Evolutionary conservation across 768 basidiomycete species (phyloP).

Genomic region (Trametes elegans): DNA sequence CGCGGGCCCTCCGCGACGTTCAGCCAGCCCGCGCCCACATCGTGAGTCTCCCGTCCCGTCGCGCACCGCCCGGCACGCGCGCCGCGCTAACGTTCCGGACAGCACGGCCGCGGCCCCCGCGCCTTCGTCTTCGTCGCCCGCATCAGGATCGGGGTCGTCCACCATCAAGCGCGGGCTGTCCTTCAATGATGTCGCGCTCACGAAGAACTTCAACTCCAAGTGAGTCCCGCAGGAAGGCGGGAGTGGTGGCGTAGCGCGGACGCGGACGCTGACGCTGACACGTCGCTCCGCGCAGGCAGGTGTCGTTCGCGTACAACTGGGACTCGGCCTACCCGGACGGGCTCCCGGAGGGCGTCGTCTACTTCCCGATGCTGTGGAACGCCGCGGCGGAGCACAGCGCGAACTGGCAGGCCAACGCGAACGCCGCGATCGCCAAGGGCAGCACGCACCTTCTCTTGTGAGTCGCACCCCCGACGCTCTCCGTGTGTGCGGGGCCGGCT

Average conservation of each 20-base stretch:
- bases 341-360: constrained; percentile 21
- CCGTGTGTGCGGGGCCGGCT: neutral
- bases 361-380: constrained; percentile 31
- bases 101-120: constrained; percentile 9
- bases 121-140: neutral
- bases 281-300: constrained; percentile 23
- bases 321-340: constrained; percentile 15
- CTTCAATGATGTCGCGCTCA: constrained; percentile 27
- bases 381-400: constrained; percentile 18
- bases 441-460: constrained; percentile 29
- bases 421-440: constrained; percentile 29
- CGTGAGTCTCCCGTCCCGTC: constrained; percentile 1
- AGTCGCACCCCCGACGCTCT: neutral
- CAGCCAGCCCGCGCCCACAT: constrained; percentile 10
- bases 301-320: constrained; percentile 32
- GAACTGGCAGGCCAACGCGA: constrained; percentile 26
- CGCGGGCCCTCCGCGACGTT: constrained; percentile 24
- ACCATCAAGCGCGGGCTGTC: constrained; percentile 29
- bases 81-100: neutral
- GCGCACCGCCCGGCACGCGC: neutral
- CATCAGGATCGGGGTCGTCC: no score
- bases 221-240: neutral
- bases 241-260: no score
- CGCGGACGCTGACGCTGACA: neutral
- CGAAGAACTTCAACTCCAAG: constrained; percentile 23